Conservation (phyloP, 345 rosid genomes). For the Populus nigra region DNA sequence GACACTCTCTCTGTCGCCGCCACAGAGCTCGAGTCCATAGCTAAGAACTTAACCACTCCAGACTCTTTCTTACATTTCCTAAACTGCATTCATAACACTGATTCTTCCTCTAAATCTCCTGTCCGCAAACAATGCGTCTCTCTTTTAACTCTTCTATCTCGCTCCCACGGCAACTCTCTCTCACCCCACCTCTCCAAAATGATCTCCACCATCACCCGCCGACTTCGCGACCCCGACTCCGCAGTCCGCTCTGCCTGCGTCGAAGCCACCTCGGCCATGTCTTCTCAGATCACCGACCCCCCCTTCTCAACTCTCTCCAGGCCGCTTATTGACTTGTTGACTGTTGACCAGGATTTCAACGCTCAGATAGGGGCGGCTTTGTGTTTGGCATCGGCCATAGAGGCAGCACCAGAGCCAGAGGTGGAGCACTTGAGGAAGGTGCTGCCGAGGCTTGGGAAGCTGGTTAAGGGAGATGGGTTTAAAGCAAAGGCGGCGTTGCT, state of each 20-base stretch:
- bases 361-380: slow-evolving; percentile 81
- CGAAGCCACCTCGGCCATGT: slow-evolving; percentile 65
- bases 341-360: slow-evolving; percentile 63
- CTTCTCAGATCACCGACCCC: slow-evolving; percentile 47
- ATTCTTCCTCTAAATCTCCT: slow-evolving; percentile 63
- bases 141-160: slow-evolving; percentile 68
- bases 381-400: slow-evolving; percentile 78
- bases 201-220: slow-evolving; percentile 70
- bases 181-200: slow-evolving; percentile 75
- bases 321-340: slow-evolving; percentile 62
- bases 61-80: slow-evolving; percentile 69
- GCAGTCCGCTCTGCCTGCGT: slow-evolving; percentile 84
- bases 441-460: slow-evolving; percentile 67
- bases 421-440: slow-evolving; percentile 56
- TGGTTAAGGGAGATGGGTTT: slow-evolving; percentile 62
- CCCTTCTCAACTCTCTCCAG: slow-evolving; percentile 56
- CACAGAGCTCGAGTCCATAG: slow-evolving; percentile 83
- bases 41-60: slow-evolving; percentile 40
- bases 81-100: slow-evolving; percentile 70
- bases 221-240: slow-evolving; percentile 81
- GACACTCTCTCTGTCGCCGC: slow-evolving; percentile 80
- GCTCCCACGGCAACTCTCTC: slow-evolving; percentile 66
- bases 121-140: slow-evolving; percentile 80
- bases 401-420: slow-evolving; percentile 57
- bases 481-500: slow-evolving; percentile 72